Conservation (phyloP, 2,329 filamentous ascomycete genomes). For the Metarhizium sp. region DNA sequence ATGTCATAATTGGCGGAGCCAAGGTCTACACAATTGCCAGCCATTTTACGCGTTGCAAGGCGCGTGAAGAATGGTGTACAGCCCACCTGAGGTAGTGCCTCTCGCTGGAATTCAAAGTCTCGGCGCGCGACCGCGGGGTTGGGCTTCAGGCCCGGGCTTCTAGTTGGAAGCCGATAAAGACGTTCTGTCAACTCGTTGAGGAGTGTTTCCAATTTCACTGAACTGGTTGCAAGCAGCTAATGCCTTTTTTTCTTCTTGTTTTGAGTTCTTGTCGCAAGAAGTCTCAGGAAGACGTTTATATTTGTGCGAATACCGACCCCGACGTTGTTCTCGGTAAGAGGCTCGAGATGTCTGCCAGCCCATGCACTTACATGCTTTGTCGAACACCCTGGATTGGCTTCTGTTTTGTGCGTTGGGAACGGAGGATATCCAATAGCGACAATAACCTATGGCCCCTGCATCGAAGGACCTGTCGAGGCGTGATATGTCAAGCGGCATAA, state of each 20-base stretch:
- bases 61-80: not conserved
- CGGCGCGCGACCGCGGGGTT: slow-evolving; percentile 5
- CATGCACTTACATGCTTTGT: not conserved
- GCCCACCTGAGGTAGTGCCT: slow-evolving; percentile 7
- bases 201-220: not conserved
- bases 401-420: not conserved
- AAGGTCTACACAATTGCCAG: not conserved
- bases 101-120: slow-evolving; percentile 16
- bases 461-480: not conserved
- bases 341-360: not conserved
- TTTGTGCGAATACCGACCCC: not conserved
- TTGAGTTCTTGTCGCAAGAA: not conserved
- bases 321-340: not conserved
- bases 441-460: too few species aligned
- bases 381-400: not conserved
- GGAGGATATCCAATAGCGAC: too few species aligned
- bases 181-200: not conserved
- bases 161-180: not conserved
- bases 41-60: not conserved
- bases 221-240: not conserved
- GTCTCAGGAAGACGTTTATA: not conserved
- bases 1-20: not conserved
- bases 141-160: slow-evolving; percentile 8
- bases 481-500: not conserved
- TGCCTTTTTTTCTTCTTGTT: not conserved